Evolutionary conservation across 1,139 yeast genomes (phyloP).

Genomic region (Schizosaccharomyces versatilis): DNA sequence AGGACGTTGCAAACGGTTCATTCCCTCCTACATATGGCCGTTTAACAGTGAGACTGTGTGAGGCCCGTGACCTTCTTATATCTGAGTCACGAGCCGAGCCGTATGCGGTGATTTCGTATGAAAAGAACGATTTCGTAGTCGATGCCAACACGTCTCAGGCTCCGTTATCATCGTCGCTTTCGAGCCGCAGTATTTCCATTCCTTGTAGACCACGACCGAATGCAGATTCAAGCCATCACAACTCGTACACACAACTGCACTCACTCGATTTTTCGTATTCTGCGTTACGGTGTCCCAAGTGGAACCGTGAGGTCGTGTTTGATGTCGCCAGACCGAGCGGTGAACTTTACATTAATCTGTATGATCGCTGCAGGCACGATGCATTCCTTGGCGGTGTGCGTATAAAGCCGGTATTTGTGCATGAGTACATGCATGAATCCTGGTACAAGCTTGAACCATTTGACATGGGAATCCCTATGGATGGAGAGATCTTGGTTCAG

Average conservation of each 20-base stretch:
- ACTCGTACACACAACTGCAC: background rate
- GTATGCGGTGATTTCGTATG: conserved; percentile 83
- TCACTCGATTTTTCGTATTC: background rate
- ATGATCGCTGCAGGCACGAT: conserved; percentile 66
- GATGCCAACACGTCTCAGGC: conserved; percentile 31
- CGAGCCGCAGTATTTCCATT: background rate
- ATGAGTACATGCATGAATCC: conserved; percentile 23
- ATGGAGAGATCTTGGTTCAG: conserved; percentile 54
- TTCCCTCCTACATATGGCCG: conserved; percentile 30
- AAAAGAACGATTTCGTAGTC: conserved; percentile 73
- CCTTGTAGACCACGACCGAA: background rate
- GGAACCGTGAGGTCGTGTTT: conserved; percentile 82
- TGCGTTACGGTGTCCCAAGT: conserved; percentile 28
- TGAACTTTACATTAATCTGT: conserved; percentile 66
- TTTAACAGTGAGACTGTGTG: conserved; percentile 54
- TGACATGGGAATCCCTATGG: conserved; percentile 41
- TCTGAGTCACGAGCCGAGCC: conserved; percentile 41
- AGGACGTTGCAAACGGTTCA: no score
- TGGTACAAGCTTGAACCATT: conserved; percentile 64
- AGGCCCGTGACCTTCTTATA: conserved; percentile 47
- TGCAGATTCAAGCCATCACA: background rate
- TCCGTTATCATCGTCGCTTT: background rate
- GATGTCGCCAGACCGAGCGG: conserved; percentile 67
- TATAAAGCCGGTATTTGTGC: conserved; percentile 38
- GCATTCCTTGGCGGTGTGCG: conserved; percentile 69